These are phyloP conservation scores for Ceratocystis albifundus DNA, from an alignment of 2,329 filamentous ascomycete genomes.

Conservation along the genomic window DNA sequence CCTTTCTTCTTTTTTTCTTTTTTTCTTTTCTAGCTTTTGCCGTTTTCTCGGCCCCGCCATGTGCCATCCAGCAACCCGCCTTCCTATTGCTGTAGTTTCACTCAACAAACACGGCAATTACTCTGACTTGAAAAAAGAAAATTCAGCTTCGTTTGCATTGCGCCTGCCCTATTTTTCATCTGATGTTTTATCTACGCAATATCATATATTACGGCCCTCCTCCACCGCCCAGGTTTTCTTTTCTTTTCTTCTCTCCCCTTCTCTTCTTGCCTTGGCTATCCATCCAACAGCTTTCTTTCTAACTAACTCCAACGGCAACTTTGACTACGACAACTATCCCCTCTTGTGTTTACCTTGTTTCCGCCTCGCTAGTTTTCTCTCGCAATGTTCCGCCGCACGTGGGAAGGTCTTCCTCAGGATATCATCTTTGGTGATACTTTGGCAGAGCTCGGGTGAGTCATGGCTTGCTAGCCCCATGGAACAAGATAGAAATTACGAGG, in stretches of 20 bases:
- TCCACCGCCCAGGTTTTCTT: not conserved
- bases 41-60: not conserved
- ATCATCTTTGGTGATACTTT: slow-evolving; percentile 54
- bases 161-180: not conserved
- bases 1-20: too few relatives aligned
- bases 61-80: too few relatives aligned
- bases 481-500: too few relatives aligned
- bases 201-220: not conserved
- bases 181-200: not conserved
- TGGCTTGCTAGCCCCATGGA: not conserved
- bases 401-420: slow-evolving; percentile 59
- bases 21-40: not conserved
- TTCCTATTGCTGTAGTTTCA: not conserved
- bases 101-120: not conserved
- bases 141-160: not conserved
- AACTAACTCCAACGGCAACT: too few relatives aligned
- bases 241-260: not conserved
- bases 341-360: not conserved
- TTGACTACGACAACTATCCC: too few relatives aligned
- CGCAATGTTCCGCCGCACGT: slow-evolving; percentile 64
- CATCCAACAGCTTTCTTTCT: too few relatives aligned
- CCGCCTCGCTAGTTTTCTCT: not conserved
- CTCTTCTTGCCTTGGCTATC: not conserved
- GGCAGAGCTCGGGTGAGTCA: slow-evolving; percentile 55
- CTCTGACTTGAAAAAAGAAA: not conserved